Conservation (phyloP, 495 filamentous ascomycete genomes). For the Aspergillus coremiiformis region DNA sequence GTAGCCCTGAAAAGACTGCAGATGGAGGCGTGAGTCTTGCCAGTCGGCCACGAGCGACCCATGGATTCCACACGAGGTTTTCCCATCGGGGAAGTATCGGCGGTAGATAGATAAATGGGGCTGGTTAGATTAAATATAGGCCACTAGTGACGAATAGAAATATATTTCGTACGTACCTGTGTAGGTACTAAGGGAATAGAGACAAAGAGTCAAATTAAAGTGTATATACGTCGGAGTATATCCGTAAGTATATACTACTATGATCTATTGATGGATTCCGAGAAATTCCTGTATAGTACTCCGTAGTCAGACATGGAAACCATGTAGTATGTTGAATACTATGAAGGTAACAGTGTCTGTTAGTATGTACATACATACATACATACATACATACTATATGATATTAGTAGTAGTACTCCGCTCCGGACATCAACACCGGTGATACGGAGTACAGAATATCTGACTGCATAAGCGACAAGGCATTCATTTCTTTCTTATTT, state of each 20-base stretch:
- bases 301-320: background rate
- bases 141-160: constrained; percentile 2
- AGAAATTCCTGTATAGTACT: no score
- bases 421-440: background rate
- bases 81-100: constrained; percentile 13
- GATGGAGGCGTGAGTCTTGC: background rate
- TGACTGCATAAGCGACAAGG: background rate
- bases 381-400: no score
- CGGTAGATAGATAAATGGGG: constrained; percentile 6
- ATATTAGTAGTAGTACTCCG: no score
- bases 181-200: background rate
- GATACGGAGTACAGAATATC: background rate
- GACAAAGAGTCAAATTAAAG: background rate
- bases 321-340: no score
- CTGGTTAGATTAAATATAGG: constrained; percentile 2
- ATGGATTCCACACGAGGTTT: constrained; percentile 9
- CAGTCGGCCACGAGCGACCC: constrained; percentile 3
- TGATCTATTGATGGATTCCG: no score
- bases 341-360: no score
- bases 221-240: background rate
- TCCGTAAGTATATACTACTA: no score
- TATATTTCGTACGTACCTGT: no score
- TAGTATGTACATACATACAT: no score
- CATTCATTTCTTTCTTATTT: no score
- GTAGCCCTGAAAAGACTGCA: background rate